A percentile compares a stretch with the other conserved stretches of the same genome.
Conservation (phyloP, 306 rosid species). For the Potentilla sterilis region DNA sequence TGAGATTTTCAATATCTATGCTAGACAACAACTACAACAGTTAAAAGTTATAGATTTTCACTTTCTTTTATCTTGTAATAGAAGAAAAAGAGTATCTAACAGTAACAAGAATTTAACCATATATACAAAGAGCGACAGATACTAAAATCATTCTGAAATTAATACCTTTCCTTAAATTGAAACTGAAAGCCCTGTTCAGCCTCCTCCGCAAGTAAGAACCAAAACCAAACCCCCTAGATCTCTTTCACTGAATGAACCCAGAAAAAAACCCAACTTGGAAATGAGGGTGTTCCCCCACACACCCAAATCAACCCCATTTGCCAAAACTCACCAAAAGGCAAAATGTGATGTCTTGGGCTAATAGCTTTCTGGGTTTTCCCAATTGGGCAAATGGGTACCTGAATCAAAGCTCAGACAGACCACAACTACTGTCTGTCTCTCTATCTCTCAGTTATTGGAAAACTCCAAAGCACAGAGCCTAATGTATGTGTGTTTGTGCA, state of each 20-base stretch:
- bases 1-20: conserved; percentile 2
- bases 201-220: conserved; percentile 31
- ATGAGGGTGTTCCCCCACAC: conserved; percentile 27
- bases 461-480: conserved; percentile 23
- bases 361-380: conserved; percentile 29
- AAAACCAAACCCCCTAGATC: conserved; percentile 42
- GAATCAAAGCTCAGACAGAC: conserved; percentile 24
- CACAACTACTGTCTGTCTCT: conserved; percentile 10
- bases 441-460: conserved; percentile 11
- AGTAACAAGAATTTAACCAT: background rate
- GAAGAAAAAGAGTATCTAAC: conserved; percentile 4
- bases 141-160: conserved; percentile 22
- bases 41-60: background rate
- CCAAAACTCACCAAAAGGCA: conserved; percentile 26
- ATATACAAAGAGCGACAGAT: background rate
- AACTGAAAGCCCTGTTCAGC: conserved; percentile 30
- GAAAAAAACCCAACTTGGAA: conserved; percentile 18
- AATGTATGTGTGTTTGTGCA: conserved; percentile 14
- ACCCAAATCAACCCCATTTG: conserved; percentile 38
- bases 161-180: conserved; percentile 31
- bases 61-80: conserved; percentile 15
- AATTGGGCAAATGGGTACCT: conserved; percentile 31
- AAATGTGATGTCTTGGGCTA: background rate
- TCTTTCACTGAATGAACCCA: conserved; percentile 21
- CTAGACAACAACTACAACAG: background rate